Base-by-base conservation (phyloP, 768 basidiomycete genomes). In the Piloderma croceum region DNA sequence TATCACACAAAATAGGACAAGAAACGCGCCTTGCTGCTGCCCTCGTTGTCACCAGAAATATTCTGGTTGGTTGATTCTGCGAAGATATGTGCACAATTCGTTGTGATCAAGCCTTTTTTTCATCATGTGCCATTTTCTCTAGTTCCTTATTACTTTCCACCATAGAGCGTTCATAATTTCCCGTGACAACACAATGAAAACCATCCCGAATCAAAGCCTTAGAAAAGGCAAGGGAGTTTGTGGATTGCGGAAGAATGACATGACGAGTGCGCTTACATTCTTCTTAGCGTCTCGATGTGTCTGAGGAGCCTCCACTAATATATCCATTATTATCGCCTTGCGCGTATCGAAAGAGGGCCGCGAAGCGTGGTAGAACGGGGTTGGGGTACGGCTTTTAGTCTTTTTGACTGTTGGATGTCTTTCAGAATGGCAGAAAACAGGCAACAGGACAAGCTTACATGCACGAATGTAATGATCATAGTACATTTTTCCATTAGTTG, bases 181-280 rank as follows among this genome's bases (percentile, higher is more conserved):
- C 58, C 10, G 59, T 57, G 6, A 66, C 43, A 7, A 63, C 46
- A 41, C 67, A 69, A 34, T 51, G 58, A 48, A 44, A 63, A 4
- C 49, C 53, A 42, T 69, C 66, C 22, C 67, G 61, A 31, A 59
- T 39, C 15, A 67, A 51, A 34, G 68, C 63, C 65, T 64, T 39
- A 22, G 10, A 37, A 46, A n/a, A n/a, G n/a, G n/a, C n/a, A n/a
- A n/a, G n/a, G n/a, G n/a, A n/a, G n/a, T n/a, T n/a, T 7, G 39
- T 29, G 20, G 39, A 24, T 39, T 1, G 10, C 9, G 27, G 10
- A 29, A 29, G 10, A 15, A 29, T 15, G 27, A 29, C 27, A 29
- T 29, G 27, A 9, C 9, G 10, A 15, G 15, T 15, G 27, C 15
- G 15, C 27, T 9, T 29, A 29, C 27, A 15, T 29, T 29, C 27